Conservation (phyloP, 83 land plant genomes). For the Picea engelmannii region DNA sequence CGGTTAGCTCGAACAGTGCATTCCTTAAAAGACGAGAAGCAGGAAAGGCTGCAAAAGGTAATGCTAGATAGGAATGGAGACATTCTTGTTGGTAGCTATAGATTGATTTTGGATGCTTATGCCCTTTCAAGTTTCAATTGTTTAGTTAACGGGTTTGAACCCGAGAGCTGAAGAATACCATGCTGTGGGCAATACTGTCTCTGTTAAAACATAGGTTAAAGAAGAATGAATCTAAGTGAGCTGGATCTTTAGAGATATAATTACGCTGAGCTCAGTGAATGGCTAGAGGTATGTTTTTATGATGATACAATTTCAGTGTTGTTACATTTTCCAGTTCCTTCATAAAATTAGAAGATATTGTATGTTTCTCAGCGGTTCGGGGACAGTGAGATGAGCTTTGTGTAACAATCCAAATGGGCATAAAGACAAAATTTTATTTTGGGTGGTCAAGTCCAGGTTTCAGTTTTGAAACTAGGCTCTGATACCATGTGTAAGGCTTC, state of each 20-base stretch:
- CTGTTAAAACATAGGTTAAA: background rate
- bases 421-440: too few species aligned
- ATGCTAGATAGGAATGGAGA: background rate
- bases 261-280: background rate
- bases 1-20: conserved; percentile 27
- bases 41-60: conserved; percentile 63
- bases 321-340: too few species aligned
- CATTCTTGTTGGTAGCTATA: background rate
- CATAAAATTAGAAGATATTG: too few species aligned
- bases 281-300: background rate
- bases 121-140: background rate
- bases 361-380: too few species aligned
- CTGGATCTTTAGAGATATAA: background rate
- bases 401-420: too few species aligned
- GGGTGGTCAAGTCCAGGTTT: too few species aligned
- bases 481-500: too few species aligned
- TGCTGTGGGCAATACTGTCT: background rate
- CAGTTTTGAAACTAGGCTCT: too few species aligned
- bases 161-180: background rate
- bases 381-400: too few species aligned
- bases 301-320: too few species aligned
- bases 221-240: too few species aligned
- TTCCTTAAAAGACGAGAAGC: conserved; percentile 54
- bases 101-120: background rate
- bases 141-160: background rate